Conservation (phyloP, 768 basidiomycete genomes). For the Filobasidium wieringae region DNA sequence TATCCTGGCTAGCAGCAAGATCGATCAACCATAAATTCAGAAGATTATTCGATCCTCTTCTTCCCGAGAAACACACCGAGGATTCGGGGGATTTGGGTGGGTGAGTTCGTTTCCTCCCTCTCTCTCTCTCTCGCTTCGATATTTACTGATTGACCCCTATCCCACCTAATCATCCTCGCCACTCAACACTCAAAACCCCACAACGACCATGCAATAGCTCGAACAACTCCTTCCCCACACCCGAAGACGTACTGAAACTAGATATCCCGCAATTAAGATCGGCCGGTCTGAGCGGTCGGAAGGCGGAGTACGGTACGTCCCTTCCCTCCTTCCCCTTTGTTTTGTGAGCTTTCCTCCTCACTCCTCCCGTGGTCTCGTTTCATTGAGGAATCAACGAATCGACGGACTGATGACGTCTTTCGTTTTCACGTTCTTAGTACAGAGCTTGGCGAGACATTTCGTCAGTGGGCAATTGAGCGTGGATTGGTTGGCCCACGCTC, state of each 20-base stretch:
- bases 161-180: neutral
- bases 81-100: conserved; percentile 12
- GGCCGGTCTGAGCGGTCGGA: conserved; percentile 70
- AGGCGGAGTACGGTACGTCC: conserved; percentile 71
- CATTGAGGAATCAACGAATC: neutral
- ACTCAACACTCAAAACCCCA: neutral
- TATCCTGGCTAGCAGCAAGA: conserved; percentile 70
- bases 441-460: conserved; percentile 67
- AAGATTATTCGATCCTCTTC: conserved; percentile 57
- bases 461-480: conserved; percentile 67
- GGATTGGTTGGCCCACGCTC: conserved; percentile 54
- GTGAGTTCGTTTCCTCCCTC: conserved; percentile 22
- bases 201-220: neutral
- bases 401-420: neutral
- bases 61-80: conserved; percentile 51
- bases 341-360: too few species aligned
- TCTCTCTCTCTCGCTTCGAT: neutral
- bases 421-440: conserved; percentile 44
- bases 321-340: too few species aligned
- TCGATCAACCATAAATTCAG: conserved; percentile 70
- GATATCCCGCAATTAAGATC: conserved; percentile 52
- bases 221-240: conserved; percentile 50
- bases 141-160: neutral
- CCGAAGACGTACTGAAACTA: conserved; percentile 54
- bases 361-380: too few species aligned